Conservation (phyloP, 345 rosid genomes). For the Lepidium didymum region DNA sequence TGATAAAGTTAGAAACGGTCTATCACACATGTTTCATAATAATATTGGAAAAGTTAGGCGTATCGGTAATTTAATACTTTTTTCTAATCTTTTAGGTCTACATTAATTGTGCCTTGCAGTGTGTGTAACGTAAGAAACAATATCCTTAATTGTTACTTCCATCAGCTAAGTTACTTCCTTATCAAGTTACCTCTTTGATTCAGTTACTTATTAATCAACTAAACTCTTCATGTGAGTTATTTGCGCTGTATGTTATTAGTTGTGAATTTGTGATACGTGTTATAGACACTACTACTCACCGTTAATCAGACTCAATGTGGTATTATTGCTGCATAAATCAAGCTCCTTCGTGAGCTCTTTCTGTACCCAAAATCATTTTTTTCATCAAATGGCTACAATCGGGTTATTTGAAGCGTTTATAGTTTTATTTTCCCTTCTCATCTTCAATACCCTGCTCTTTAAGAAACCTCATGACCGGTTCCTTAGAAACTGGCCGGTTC, state of each 20-base stretch:
- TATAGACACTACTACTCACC: neutral
- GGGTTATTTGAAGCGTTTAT: constrained; percentile 3
- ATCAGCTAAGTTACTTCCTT: neutral
- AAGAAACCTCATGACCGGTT: too few species aligned
- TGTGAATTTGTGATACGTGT: neutral
- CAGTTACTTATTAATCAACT: neutral
- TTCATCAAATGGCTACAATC: constrained; percentile 1
- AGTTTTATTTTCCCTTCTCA: neutral
- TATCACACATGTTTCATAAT: too few species aligned
- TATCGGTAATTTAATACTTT: neutral
- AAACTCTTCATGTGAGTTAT: neutral
- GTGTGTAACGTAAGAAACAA: neutral
- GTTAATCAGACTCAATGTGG: neutral
- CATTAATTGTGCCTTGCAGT: neutral
- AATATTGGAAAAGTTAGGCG: neutral
- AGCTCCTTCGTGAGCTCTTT: neutral
- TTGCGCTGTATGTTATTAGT: neutral
- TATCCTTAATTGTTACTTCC: neutral
- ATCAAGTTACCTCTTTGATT: neutral
- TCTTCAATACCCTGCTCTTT: too few species aligned
- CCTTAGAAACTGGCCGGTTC: too few species aligned
- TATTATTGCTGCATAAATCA: neutral
- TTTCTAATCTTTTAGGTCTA: neutral
- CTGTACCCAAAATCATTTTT: neutral
- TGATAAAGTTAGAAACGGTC: too few species aligned